Base-by-base conservation (phyloP, 768 basidiomycete genomes). In the Tephrocybe sp. region DNA sequence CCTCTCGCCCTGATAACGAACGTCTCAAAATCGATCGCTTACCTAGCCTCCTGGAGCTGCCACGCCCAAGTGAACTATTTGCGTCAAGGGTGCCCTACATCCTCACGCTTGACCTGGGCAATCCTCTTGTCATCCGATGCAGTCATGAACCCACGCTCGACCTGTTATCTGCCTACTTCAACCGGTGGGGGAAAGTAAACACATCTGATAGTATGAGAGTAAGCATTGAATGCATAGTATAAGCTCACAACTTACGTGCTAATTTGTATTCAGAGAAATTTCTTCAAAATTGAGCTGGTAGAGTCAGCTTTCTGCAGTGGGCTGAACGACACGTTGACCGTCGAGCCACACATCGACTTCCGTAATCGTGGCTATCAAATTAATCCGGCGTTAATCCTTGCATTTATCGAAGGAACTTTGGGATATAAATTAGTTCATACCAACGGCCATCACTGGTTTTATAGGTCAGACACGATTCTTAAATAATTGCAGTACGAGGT, bases 61-160 rank as follows among this genome's bases (percentile, higher is more conserved):
- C 59, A 5, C 69, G 71, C 10, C 73, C 73, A 0, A 55, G 54
- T 1, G 67, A 72, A 4, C 59, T 74, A 0, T 70, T 73, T 62
- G 62, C 56, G 37, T 45, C 36, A 1, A 65, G 59, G 3, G 49
- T 63, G 0, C 70, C 72, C 5, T 66, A 71, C 44, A 60, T 69
- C 25, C 54, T 75, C 44, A 66, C 65, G n/a, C 60, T 73, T 17
- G 68, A 72, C 28, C 56, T 63, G 6, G 60, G 60, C 3, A 45
- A 55, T 37, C 58, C 61, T 1, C 58, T 73, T 23, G 41, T 64
- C 24, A 55, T 75, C 15, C 68, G 71, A 47, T 64, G 68, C 45
- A 74, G 72, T 53, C 73, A 74, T 46, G 69, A 73, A 42, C 58
- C 64, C 2, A 73, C 66, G 33, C 61, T 75, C 3, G 67, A 72